Evolutionary conservation across 2,329 filamentous ascomycete genomes (phyloP).

Genomic region (Penicillium sp.): DNA sequence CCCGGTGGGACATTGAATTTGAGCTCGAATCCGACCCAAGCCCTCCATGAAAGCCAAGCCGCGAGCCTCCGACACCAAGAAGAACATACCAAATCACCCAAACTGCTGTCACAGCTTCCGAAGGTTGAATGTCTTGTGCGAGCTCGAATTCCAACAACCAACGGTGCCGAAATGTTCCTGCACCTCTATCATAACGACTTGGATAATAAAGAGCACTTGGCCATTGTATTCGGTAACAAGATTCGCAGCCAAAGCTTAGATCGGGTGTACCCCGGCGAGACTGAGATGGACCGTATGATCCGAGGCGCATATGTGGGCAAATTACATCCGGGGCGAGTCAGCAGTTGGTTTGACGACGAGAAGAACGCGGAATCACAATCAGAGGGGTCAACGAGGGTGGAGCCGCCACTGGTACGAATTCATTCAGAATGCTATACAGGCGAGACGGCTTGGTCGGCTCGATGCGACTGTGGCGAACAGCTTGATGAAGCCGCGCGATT

Average conservation of each 20-base stretch:
- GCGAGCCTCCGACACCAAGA: slow-evolving; percentile 30
- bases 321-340: slow-evolving; percentile 81
- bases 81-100: slow-evolving; percentile 62
- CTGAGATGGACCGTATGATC: slow-evolving; percentile 74
- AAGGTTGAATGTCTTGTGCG: slow-evolving; percentile 92
- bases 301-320: slow-evolving; percentile 89
- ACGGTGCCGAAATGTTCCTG: slow-evolving; percentile 93
- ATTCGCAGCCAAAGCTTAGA: slow-evolving; percentile 72
- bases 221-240: slow-evolving; percentile 89
- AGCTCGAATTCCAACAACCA: slow-evolving; percentile 90
- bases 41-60: slow-evolving; percentile 35
- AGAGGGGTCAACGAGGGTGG: slow-evolving; percentile 23
- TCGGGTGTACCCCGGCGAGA: slow-evolving; percentile 50
- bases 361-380: slow-evolving; percentile 21
- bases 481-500: slow-evolving; percentile 92
- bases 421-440: slow-evolving; percentile 99
- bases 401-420: slow-evolving; percentile 82
- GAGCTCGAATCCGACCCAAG: slow-evolving; percentile 31
- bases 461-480: slow-evolving; percentile 97
- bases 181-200: slow-evolving; percentile 92
- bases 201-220: slow-evolving; percentile 94
- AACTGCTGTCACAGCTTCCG: slow-evolving; percentile 75
- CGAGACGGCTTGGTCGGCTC: slow-evolving; percentile 96
- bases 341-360: slow-evolving; percentile 65
- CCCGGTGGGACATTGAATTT: slow-evolving; percentile 42